Percentiles rank a stretch among this genome's conserved stretches.
phyloP scores from a whole-genome alignment of 768 basidiomycete genomes.

The Sporobolomyces phaffii region DNA sequence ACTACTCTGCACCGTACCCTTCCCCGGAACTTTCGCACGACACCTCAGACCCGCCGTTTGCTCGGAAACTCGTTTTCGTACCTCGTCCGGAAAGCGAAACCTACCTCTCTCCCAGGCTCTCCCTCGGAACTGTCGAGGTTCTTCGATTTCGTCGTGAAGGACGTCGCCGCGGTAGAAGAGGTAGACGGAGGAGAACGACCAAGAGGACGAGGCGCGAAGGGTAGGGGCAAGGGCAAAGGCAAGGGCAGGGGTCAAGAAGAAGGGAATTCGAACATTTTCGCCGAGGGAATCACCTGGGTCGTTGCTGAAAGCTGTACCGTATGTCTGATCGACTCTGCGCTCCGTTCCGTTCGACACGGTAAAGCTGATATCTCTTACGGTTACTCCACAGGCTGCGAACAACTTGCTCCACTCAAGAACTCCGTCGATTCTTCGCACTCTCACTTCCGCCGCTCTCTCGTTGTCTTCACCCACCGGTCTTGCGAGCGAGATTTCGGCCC shows the following conservation, averaged over 20 bases:
- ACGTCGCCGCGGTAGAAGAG: conserved; percentile 20
- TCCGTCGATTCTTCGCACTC: conserved; percentile 30
- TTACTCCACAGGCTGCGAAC: conserved; percentile 18
- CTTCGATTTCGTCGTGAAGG: conserved; percentile 11
- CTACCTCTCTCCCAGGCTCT: conserved; percentile 9
- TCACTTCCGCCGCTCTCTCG: conserved; percentile 27
- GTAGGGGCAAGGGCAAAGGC: conserved; percentile 30
- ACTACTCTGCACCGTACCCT: background rate
- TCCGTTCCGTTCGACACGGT: background rate
- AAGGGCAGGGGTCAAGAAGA: conserved; percentile 37
- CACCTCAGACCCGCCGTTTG: conserved; percentile 35
- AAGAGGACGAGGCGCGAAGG: conserved; percentile 31
- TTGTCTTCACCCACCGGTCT: conserved; percentile 14
- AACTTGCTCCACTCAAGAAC: conserved; percentile 40
- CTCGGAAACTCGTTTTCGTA: conserved; percentile 35
- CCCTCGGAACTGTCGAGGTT: background rate
- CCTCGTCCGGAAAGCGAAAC: conserved; percentile 37
- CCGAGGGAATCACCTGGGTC: conserved; percentile 33
- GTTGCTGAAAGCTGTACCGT: conserved; percentile 30
- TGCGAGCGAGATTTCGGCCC: conserved; percentile 26
- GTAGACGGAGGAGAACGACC: conserved; percentile 24
- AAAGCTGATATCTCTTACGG: background rate
- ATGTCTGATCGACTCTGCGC: background rate
- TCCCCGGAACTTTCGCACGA: conserved; percentile 29
- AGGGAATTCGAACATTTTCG: conserved; percentile 36